Evolutionary conservation across 2,329 filamentous ascomycete species (phyloP).

Genomic region (Arthrobotrys sphaeroides): DNA sequence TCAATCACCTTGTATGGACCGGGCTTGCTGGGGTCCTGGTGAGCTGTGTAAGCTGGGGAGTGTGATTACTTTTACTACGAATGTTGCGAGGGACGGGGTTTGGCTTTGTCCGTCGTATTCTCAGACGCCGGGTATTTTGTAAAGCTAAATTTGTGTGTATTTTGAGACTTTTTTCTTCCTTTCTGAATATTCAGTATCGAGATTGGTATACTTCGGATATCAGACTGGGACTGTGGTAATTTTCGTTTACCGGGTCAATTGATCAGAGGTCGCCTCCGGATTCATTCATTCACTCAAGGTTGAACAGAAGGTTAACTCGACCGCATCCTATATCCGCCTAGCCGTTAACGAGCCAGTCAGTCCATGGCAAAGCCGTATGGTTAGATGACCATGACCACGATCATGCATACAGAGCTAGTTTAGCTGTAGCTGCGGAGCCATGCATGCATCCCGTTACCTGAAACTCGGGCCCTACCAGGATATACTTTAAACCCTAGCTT

Average conservation of each 20-base stretch:
- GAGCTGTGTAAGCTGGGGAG: neutral
- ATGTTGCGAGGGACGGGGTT: neutral
- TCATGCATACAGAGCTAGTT: no score
- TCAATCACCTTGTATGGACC: neutral
- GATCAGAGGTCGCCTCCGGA: neutral
- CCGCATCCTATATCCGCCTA: neutral
- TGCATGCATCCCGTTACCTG: conserved; percentile 5
- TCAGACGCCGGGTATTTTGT: neutral
- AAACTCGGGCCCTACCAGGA: conserved; percentile 7
- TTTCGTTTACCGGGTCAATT: no score
- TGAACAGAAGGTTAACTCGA: neutral
- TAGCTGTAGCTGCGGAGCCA: neutral
- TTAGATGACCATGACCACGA: neutral
- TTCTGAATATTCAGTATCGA: no score
- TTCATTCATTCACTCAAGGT: no score
- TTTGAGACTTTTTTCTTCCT: no score
- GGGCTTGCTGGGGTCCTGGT: neutral
- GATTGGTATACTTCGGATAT: no score
- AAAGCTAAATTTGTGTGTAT: neutral
- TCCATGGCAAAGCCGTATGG: no score
- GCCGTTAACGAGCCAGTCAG: no score
- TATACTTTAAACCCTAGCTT: neutral
- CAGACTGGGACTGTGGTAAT: no score
- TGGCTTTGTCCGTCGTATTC: neutral
- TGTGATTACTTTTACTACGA: neutral